A percentile compares a stretch with the other conserved stretches of the same genome.
These are phyloP conservation scores for Flaveria bidentis DNA, from an alignment of 129 eudicot genomes.

Conservation along the genomic window DNA sequence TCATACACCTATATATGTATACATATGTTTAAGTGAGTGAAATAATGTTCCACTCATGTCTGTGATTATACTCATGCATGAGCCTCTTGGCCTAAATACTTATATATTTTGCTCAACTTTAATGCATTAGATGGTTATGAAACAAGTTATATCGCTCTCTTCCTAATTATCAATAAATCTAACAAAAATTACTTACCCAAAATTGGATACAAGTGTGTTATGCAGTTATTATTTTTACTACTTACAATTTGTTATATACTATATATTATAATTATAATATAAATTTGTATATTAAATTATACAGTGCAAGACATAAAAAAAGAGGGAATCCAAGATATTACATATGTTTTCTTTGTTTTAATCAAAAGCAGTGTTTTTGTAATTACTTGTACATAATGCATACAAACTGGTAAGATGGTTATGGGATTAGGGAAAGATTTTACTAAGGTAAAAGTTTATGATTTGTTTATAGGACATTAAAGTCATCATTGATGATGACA, in stretches of 20 bases:
- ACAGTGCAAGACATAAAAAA: background rate
- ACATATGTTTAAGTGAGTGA: too few species aligned
- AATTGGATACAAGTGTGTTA: too few species aligned
- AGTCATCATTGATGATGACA: slow-evolving; percentile 39
- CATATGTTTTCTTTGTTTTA: background rate
- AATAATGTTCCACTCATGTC: too few species aligned
- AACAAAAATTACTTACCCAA: too few species aligned
- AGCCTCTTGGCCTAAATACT: too few species aligned
- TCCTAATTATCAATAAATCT: background rate
- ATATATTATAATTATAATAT: too few species aligned
- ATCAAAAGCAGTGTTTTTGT: background rate
- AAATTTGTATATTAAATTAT: too few species aligned
- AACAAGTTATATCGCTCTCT: background rate
- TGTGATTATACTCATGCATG: too few species aligned
- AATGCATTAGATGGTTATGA: background rate
- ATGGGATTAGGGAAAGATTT: slow-evolving; percentile 13
- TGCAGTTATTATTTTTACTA: too few species aligned
- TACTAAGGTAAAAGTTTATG: slow-evolving; percentile 15
- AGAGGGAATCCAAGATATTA: background rate
- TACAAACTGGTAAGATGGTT: slow-evolving; percentile 12
- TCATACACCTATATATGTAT: too few species aligned
- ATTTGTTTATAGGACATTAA: slow-evolving; percentile 26
- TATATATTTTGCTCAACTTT: background rate
- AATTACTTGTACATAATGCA: slow-evolving; percentile 7
- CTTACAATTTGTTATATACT: too few species aligned